Evolutionary conservation across 805 yeast genomes (phyloP).

Genomic region (Hanseniaspora nectarophila): DNA sequence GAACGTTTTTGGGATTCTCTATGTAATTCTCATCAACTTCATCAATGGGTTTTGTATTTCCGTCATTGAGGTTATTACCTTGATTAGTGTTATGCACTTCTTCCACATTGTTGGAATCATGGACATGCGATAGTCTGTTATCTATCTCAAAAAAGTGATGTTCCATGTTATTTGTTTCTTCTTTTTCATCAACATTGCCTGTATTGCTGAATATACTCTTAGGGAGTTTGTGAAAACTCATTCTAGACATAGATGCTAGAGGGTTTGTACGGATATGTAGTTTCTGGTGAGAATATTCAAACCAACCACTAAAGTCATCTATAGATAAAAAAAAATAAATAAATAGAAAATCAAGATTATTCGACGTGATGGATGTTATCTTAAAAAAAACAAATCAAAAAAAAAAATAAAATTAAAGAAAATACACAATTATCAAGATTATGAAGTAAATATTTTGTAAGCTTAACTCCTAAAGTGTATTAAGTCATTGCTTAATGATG

Average conservation of each 20-base stretch:
- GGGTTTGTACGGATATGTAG: too few relatives aligned
- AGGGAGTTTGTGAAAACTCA: neutral
- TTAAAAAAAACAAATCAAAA: too few relatives aligned
- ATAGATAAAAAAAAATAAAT: too few relatives aligned
- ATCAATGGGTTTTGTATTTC: neutral
- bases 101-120: neutral
- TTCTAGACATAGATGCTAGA: neutral
- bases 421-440: too few relatives aligned
- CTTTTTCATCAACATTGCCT: neutral
- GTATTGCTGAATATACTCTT: neutral
- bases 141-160: neutral
- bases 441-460: too few relatives aligned
- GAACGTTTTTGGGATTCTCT: neutral
- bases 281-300: too few relatives aligned
- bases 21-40: conserved; percentile 1
- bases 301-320: too few relatives aligned
- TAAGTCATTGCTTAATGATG: too few relatives aligned
- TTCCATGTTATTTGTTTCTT: neutral
- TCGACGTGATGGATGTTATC: too few relatives aligned
- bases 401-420: too few relatives aligned
- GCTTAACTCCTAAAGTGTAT: too few relatives aligned
- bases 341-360: too few relatives aligned
- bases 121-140: neutral
- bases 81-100: neutral
- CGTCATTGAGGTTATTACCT: neutral